Evolutionary conservation across 805 yeast genomes (phyloP).

Genomic region (Saccharomyces cerevisiae): DNA sequence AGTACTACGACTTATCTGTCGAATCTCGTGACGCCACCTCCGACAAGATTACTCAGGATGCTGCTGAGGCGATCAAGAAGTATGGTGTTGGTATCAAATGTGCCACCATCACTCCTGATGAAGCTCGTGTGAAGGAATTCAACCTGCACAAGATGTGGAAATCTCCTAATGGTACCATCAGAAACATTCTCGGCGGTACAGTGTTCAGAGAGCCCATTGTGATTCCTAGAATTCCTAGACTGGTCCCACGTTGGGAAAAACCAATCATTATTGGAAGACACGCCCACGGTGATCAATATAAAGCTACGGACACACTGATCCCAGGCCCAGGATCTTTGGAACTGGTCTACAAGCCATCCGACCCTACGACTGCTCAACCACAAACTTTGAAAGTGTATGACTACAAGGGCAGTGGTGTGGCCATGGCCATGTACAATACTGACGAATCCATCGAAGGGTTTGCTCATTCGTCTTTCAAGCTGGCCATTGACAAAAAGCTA

Average conservation of each 20-base stretch:
- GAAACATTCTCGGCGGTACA: constrained; percentile 76
- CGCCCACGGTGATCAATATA: constrained; percentile 79
- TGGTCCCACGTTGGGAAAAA: constrained; percentile 72
- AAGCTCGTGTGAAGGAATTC: constrained; percentile 68
- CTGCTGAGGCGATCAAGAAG: constrained; percentile 66
- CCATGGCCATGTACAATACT: constrained; percentile 76
- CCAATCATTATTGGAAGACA: constrained; percentile 84
- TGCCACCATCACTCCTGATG: constrained; percentile 83
- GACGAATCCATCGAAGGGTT: constrained; percentile 69
- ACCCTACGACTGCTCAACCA: constrained; percentile 25
- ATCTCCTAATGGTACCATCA: constrained; percentile 77
- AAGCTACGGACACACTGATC: constrained; percentile 65
- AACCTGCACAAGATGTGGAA: constrained; percentile 73
- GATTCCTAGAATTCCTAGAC: constrained; percentile 66
- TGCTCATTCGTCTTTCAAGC: constrained; percentile 71
- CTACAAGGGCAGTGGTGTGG: constrained; percentile 57
- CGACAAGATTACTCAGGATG: constrained; percentile 68
- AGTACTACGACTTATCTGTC: constrained; percentile 68
- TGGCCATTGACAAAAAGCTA: constrained; percentile 56
- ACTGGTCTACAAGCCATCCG: constrained; percentile 56
- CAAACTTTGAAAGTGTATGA: constrained; percentile 41
- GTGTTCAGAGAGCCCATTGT: constrained; percentile 81
- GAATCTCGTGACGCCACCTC: constrained; percentile 60
- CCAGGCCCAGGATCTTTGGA: constrained; percentile 56
- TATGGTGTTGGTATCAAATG: constrained; percentile 78